Evolutionary conservation across 257 asterid genomes (phyloP).

Genomic region (Przewalskia tangutica): DNA sequence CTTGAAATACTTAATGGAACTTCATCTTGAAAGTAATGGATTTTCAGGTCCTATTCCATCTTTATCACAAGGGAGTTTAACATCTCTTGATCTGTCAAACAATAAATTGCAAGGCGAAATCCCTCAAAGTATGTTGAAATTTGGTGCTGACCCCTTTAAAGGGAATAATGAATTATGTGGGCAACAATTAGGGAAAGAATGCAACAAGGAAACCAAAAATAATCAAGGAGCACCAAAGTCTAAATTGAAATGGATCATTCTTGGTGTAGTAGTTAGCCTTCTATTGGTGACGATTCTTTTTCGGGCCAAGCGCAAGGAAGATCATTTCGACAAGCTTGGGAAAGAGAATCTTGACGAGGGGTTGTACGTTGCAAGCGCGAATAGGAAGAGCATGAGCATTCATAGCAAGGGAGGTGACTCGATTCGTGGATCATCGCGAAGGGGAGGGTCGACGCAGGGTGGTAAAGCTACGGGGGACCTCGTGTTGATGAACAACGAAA

Average conservation of each 20-base stretch:
- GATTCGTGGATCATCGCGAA: slow-evolving; percentile 22
- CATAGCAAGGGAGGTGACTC: slow-evolving; percentile 20
- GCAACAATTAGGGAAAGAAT: slow-evolving; percentile 23
- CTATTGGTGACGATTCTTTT: slow-evolving; percentile 40
- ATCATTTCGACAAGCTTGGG: slow-evolving; percentile 24
- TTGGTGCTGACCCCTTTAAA: slow-evolving; percentile 30
- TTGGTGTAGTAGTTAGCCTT: slow-evolving; percentile 42
- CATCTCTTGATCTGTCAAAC: slow-evolving; percentile 24
- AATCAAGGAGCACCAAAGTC: slow-evolving; percentile 11
- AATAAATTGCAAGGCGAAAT: slow-evolving; percentile 68
- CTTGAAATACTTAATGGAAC: slow-evolving; percentile 23
- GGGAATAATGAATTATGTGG: slow-evolving; percentile 69
- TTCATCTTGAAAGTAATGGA: slow-evolving; percentile 35
- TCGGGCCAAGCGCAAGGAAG: slow-evolving; percentile 36
- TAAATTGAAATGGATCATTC: slow-evolving; percentile 43
- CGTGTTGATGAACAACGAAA: slow-evolving; percentile 55
- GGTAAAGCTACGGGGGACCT: slow-evolving; percentile 37
- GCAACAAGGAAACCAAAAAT: slow-evolving; percentile 7
- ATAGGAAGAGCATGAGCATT: slow-evolving; percentile 19
- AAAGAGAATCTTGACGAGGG: slow-evolving; percentile 45
- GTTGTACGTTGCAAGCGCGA: slow-evolving; percentile 28
- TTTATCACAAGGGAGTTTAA: slow-evolving; percentile 29
- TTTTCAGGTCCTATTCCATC: slow-evolving; percentile 55
- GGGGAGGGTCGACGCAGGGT: slow-evolving; percentile 6
- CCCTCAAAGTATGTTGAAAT: slow-evolving; percentile 44